Percentiles rank a stretch among this genome's conserved stretches.
These are phyloP conservation scores for Citrullus colocynthis DNA, from an alignment of 306 rosid species.

Conservation along the genomic window DNA sequence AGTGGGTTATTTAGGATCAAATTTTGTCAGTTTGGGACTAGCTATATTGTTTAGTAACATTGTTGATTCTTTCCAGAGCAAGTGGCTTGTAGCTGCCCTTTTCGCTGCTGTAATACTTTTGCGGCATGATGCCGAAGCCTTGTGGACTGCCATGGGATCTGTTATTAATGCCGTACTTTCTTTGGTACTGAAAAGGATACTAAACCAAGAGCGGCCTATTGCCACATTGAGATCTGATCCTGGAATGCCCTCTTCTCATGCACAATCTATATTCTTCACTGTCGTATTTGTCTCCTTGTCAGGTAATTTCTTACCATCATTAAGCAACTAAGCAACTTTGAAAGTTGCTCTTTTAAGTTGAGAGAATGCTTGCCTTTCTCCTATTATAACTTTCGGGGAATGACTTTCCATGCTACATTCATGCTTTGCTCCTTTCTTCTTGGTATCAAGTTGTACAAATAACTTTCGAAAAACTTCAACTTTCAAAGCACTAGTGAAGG, in stretches of 20 bases:
- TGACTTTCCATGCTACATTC: background rate
- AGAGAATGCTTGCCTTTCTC: background rate
- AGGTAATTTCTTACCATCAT: slow-evolving; percentile 34
- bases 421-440: background rate
- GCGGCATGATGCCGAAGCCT: slow-evolving; percentile 74
- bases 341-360: background rate
- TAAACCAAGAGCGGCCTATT: slow-evolving; percentile 79
- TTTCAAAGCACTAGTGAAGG: background rate
- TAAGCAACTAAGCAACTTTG: background rate
- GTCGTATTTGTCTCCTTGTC: slow-evolving; percentile 31
- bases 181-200: slow-evolving; percentile 35
- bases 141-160: slow-evolving; percentile 70
- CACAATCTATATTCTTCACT: slow-evolving; percentile 67
- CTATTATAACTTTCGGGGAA: background rate
- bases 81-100: slow-evolving; percentile 54
- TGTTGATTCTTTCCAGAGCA: slow-evolving; percentile 49
- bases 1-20: background rate
- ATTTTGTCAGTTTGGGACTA: background rate
- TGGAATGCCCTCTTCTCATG: slow-evolving; percentile 94
- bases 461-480: background rate
- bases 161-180: slow-evolving; percentile 46
- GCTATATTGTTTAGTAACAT: background rate
- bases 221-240: slow-evolving; percentile 60
- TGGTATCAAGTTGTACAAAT: background rate
- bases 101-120: slow-evolving; percentile 48